Conservation (phyloP, 192 early-diverging fungal species). For the Backusella psychrophila region DNA sequence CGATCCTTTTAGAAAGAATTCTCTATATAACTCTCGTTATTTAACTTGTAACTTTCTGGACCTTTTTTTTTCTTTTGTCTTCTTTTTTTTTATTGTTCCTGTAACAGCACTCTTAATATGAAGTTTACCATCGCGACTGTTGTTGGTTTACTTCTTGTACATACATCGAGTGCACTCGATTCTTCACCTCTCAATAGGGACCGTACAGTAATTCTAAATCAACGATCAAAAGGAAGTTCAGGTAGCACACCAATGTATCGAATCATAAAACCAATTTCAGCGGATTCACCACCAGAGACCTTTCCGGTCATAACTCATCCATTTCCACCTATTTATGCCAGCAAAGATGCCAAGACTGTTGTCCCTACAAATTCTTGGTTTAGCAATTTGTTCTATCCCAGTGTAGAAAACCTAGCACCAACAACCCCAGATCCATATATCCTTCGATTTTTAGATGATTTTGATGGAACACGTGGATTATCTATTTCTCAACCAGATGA, state of each 20-base stretch:
- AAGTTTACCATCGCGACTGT: neutral
- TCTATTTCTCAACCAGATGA: constrained; percentile 23
- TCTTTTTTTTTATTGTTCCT: neutral
- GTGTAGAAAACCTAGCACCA: constrained; percentile 23
- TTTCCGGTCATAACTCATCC: constrained; percentile 25
- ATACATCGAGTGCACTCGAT: neutral
- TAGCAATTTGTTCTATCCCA: constrained; percentile 35
- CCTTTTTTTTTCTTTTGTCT: neutral
- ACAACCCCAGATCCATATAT: constrained; percentile 38
- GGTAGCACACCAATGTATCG: neutral
- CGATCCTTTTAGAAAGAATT: neutral
- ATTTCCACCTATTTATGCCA: constrained; percentile 16
- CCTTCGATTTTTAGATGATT: constrained; percentile 27
- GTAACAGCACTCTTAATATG: neutral
- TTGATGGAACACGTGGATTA: constrained; percentile 30
- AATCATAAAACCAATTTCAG: constrained; percentile 13
- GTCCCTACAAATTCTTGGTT: constrained; percentile 40
- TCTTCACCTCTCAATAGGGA: neutral
- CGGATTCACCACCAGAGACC: constrained; percentile 4
- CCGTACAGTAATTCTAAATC: neutral
- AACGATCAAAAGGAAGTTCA: neutral
- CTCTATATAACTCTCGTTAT: neutral
- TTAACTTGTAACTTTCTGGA: neutral
- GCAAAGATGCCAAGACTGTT: neutral
- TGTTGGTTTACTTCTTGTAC: neutral